These are phyloP conservation scores for Alternaria infectoria DNA, from an alignment of 2,329 filamentous ascomycete species.

Conservation along the genomic window DNA sequence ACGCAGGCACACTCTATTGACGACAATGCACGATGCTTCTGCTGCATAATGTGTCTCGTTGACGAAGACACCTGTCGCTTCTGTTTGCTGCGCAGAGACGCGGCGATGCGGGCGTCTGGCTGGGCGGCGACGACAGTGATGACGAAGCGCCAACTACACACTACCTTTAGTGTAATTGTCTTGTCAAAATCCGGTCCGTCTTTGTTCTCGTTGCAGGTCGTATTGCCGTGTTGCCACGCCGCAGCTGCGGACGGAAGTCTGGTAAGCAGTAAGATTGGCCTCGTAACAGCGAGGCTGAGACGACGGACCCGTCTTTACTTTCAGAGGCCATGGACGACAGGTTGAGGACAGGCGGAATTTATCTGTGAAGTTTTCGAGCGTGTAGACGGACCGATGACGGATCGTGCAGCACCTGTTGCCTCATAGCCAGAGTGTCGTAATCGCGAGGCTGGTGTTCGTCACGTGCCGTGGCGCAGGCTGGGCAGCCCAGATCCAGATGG, in stretches of 20 bases:
- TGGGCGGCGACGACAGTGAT: slow-evolving; percentile 8
- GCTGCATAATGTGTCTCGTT: slow-evolving; percentile 18
- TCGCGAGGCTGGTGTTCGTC: slow-evolving; percentile 13
- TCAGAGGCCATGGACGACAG: background rate
- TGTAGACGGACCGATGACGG: background rate
- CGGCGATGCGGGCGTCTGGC: background rate
- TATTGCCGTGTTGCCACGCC: slow-evolving; percentile 24
- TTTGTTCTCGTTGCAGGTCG: slow-evolving; percentile 1
- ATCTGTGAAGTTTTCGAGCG: background rate
- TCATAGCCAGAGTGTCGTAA: background rate
- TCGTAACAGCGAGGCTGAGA: slow-evolving; percentile 17
- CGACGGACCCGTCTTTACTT: background rate
- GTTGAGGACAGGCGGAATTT: background rate
- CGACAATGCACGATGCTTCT: slow-evolving; percentile 9
- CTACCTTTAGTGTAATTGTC: slow-evolving; percentile 8
- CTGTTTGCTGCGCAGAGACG: background rate
- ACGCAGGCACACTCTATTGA: slow-evolving; percentile 2
- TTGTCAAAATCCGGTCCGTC: slow-evolving; percentile 4
- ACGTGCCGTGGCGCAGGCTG: slow-evolving; percentile 21
- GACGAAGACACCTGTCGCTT: background rate
- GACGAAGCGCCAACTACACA: slow-evolving; percentile 17
- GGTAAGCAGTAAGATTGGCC: background rate
- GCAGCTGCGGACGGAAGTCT: slow-evolving; percentile 7
- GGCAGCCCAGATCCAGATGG: background rate
- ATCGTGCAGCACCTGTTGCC: background rate